Evolutionary conservation across 2,329 filamentous ascomycete species (phyloP).

Genomic region (Aspergillus latus): DNA sequence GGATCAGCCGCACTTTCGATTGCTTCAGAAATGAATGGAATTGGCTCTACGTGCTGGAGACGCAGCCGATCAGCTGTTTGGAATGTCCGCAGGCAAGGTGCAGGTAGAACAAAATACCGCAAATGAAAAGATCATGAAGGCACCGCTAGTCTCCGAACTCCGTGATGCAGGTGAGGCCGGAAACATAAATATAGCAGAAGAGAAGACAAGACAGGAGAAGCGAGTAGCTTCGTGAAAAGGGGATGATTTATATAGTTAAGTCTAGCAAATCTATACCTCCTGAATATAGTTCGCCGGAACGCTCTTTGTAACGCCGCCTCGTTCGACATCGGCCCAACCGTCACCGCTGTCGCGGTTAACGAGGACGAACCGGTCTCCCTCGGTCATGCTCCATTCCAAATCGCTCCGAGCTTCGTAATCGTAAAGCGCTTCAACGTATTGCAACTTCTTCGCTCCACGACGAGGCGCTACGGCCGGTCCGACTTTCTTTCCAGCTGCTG

Average conservation of each 20-base stretch:
- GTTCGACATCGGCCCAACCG: conserved; percentile 96
- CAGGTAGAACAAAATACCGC: not conserved
- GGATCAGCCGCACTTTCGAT: not conserved
- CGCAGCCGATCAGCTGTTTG: not conserved
- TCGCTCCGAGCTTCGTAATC: conserved; percentile 85
- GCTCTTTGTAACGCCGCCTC: conserved; percentile 79
- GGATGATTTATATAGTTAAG: not conserved
- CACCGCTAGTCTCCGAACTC: conserved; percentile 13
- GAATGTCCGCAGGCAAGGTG: not conserved
- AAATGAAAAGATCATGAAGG: not conserved
- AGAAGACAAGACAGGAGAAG: not conserved
- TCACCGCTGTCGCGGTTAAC: conserved; percentile 86
- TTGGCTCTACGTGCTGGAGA: conserved; percentile 2
- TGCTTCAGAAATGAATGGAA: not conserved
- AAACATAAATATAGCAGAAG: conserved; percentile 2
- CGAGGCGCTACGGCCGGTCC: conserved; percentile 88
- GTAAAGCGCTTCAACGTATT: conserved; percentile 90
- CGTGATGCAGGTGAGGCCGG: conserved; percentile 10
- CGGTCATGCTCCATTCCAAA: conserved; percentile 82
- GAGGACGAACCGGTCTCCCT: conserved; percentile 89
- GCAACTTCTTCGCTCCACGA: conserved; percentile 87
- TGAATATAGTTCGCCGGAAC: conserved; percentile 94
- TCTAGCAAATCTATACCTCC: conserved; percentile 49
- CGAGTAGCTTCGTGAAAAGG: not conserved
- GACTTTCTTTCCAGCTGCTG: conserved; percentile 67